Percentiles rank a stretch among this genome's conserved stretches.
These are phyloP conservation scores for Scheffersomyces coipomensis DNA, from an alignment of 805 yeast genomes.

Conservation along the genomic window DNA sequence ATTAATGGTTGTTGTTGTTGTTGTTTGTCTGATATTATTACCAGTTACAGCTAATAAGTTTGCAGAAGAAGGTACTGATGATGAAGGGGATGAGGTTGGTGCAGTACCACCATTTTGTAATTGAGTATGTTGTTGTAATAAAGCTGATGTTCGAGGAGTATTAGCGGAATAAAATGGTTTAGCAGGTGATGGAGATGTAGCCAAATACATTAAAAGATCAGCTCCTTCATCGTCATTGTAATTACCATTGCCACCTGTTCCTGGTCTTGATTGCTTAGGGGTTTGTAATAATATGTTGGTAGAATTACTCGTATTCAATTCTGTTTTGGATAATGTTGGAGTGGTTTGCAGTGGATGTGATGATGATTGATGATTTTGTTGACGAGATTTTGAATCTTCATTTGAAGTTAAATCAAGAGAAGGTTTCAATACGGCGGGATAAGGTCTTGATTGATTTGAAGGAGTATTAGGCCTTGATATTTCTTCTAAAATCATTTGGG, in stretches of 20 bases:
- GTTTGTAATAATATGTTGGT: constrained; percentile 24
- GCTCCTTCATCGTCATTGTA: constrained; percentile 67
- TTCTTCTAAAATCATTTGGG: constrained; percentile 30
- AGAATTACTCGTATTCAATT: constrained; percentile 10
- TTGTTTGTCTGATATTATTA: neutral
- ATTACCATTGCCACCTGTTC: constrained; percentile 12
- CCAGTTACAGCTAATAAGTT: neutral
- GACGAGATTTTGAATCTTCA: neutral
- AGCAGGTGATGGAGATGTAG: constrained; percentile 78
- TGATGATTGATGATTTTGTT: neutral
- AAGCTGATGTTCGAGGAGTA: constrained; percentile 25
- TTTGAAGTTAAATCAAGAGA: constrained; percentile 23
- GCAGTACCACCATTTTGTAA: neutral
- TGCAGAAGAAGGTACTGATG: neutral
- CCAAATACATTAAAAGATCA: constrained; percentile 73
- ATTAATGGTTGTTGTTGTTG: constrained; percentile 6
- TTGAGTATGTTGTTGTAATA: constrained; percentile 3
- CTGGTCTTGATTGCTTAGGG: constrained; percentile 32
- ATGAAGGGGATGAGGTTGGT: constrained; percentile 6
- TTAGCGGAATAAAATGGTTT: constrained; percentile 28
- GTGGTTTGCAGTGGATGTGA: constrained; percentile 18
- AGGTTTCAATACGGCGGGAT: constrained; percentile 20
- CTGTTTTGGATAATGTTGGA: constrained; percentile 25
- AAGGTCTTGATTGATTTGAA: constrained; percentile 11
- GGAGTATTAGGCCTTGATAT: constrained; percentile 27